Evolutionary conservation across 2,329 filamentous ascomycete species (phyloP), one percentile per base, ranked within the genome.

Genomic region (Aspergillus vadensis): DNA sequence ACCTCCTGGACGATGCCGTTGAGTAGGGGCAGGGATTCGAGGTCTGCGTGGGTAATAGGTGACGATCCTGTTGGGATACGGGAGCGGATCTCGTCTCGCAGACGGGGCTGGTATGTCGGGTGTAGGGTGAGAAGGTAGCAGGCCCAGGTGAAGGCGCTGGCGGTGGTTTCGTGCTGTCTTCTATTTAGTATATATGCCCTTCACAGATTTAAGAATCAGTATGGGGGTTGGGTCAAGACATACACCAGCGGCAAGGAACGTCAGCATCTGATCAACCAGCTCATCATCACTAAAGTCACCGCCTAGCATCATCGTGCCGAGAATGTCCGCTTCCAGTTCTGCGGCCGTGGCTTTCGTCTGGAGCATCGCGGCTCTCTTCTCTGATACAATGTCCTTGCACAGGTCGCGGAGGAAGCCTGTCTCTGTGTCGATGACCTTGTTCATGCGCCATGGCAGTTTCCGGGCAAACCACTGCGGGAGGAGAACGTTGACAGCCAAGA

Each of bases 1-100:
- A 88, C 84, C 77, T 96, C 92, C 70, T 85, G 88, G 72, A 89
- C 88, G 10, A 96, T 86, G 27, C 91, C 91, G 71, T 91, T 88
- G 47, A 94, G 85, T 5, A 65, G 57, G 1, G 63, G 63, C 19
- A 67, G 59, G 17, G 53, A 57, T 77, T 95, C 91, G 63, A 95
- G 71, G 49, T 75, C 72, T 10, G 56, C 52, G 62, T 69, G 67
- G 14, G 68, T 70, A 58, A 76, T 68, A n/a, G 61, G 58, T 27
- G 59, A 58, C 8, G 68, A 63, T n/a, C 63, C 68, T 6, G 77
- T 76, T 4, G 82, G 78, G 6, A 85, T 78, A 1, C 77, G 70
- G 1, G 73, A 55, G 32, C 80, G 80, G 39, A 86, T 74, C 63
- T 86, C 84, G 2, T 78, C 72, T 2, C 84, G 81, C 1, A 86